Evolutionary conservation across 805 yeast species (phyloP), one percentile per base, ranked within the genome.

Genomic region (Pichia thaimueangensis): DNA sequence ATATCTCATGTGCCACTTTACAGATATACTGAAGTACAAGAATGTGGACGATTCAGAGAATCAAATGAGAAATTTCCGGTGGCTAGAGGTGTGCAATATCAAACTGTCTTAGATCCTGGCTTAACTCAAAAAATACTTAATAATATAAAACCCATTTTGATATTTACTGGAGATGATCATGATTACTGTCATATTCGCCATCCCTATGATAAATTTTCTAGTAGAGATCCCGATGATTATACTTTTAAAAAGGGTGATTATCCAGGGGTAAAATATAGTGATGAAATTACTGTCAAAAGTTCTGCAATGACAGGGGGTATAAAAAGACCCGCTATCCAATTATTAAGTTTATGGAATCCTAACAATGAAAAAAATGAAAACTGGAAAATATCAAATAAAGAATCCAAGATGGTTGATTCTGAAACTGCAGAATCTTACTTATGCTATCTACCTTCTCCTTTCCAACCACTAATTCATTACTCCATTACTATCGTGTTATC

Each of bases 111-210:
- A 9, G 83, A 80, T 39, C 65, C 73, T 24, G 73, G 71, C 2
- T 55, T 82, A 5, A 68, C 91, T 0, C 70, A 76, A 31, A 71
- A 75, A 17, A 69, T 93, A 5, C 62, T 93, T 35, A 53, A 68
- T 6, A 65, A 62, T 9, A 59, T 91, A 1, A 63, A 72, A 35
- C 99, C 99, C 0, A 68, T 68, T 13, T 60, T 80, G 10, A 70
- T 85, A 4, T 86, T 88, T 56, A 78, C 94, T 6, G 99, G 98
- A 1, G 99, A 93, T 60, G 98, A 93, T 59, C 99, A 93, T 64
- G 98, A 93, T 60, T 88, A 86, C 53, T 93, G 99, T 60, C 86
- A 82, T 49, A 73, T 82, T 16, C 63, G 63, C 12, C 97, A 89
- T 57, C 51, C 55, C 10, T 35, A 39, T 9, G 40, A 31, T 16